Evolutionary conservation across 805 yeast species (phyloP), one percentile per base, ranked within the genome.

Genomic region (Saturnispora sekii): DNA sequence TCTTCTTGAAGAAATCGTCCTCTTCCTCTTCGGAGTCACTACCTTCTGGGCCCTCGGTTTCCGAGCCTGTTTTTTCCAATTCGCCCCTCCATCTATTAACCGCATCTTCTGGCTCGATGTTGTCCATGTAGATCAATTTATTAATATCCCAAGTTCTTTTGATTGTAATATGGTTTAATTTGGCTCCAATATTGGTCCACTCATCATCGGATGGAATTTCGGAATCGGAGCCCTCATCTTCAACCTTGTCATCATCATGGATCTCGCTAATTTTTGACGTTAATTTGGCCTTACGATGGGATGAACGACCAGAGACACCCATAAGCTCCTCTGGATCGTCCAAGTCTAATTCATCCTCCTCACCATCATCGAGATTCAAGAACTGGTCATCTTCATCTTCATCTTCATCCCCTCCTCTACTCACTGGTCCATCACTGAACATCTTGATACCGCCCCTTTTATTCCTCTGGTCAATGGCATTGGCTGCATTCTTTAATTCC

Each of bases 91-190:
- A 85, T 62, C 89, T 74, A 35, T 66, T 67, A 39, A 86, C 68
- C 31, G 74, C 93, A 51, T 83, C 93, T 1, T 65, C 69, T 0
- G 97, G 89, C 10, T 78, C 76, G 35, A 87, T 70, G 53, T 85
- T 82, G 46, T 81, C 79, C 76, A 84, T 72, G 61, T 93, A 90
- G 4, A 93, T 67, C 45, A 90, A 66, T 57, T 84, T 85, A 53
- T 81, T 79, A 49, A 90, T 76, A 61, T 90, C 85, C 89, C 94
- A 85, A 47, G 67, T 69, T 63, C 70, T 75, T 54, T 65, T 70
- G 58, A 63, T 67, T 47, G 65, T 58, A 5, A 73, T 52, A n/a
- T 81, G 74, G 49, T 74, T 68, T 47, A 84, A 67, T 53, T 73
- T 79, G 4, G 77, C 59, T 1, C 95, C 96, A 34, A 83, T 68